Evolutionary conservation across 2,329 filamentous ascomycete genomes (phyloP).

Genomic region (Curvularia lunata): DNA sequence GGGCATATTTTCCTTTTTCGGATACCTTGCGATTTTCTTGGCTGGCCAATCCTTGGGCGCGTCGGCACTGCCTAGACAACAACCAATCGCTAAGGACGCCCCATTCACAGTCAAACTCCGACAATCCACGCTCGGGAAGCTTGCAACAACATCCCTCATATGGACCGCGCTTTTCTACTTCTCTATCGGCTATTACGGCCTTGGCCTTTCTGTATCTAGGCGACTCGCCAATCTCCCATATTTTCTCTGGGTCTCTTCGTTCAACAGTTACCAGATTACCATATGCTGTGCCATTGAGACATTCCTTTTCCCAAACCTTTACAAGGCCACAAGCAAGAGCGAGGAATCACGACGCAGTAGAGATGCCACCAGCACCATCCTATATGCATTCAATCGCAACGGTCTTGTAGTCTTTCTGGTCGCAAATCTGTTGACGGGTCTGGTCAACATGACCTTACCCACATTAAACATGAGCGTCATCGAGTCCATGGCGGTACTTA

Average conservation of each 20-base stretch:
- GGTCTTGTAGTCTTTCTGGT: slow-evolving; percentile 83
- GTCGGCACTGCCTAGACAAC: slow-evolving; percentile 70
- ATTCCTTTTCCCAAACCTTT: slow-evolving; percentile 74
- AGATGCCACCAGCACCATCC: slow-evolving; percentile 77
- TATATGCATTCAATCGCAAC: slow-evolving; percentile 86
- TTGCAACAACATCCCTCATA: slow-evolving; percentile 68
- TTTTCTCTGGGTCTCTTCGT: slow-evolving; percentile 88
- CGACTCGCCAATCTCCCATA: slow-evolving; percentile 93
- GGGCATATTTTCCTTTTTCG: slow-evolving; percentile 91
- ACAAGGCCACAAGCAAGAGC: slow-evolving; percentile 61
- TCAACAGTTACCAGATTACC: slow-evolving; percentile 83
- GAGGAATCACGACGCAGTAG: slow-evolving; percentile 69
- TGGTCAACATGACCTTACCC: slow-evolving; percentile 84
- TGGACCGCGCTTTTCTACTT: slow-evolving; percentile 76
- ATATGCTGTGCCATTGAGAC: slow-evolving; percentile 80
- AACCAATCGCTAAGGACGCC: slow-evolving; percentile 53
- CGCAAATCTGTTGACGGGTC: slow-evolving; percentile 86
- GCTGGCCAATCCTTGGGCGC: slow-evolving; percentile 85
- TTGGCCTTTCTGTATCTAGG: slow-evolving; percentile 73
- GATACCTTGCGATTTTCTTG: slow-evolving; percentile 94
- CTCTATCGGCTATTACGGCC: slow-evolving; percentile 73
- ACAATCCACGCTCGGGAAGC: slow-evolving; percentile 65
- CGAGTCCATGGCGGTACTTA: slow-evolving; percentile 74
- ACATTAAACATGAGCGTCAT: slow-evolving; percentile 74
- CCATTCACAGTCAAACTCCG: slow-evolving; percentile 56